A percentile compares a stretch with the other conserved stretches of the same genome.
Conservation (phyloP, 1,284 basidiomycete species). For the Sutorius eximius region DNA sequence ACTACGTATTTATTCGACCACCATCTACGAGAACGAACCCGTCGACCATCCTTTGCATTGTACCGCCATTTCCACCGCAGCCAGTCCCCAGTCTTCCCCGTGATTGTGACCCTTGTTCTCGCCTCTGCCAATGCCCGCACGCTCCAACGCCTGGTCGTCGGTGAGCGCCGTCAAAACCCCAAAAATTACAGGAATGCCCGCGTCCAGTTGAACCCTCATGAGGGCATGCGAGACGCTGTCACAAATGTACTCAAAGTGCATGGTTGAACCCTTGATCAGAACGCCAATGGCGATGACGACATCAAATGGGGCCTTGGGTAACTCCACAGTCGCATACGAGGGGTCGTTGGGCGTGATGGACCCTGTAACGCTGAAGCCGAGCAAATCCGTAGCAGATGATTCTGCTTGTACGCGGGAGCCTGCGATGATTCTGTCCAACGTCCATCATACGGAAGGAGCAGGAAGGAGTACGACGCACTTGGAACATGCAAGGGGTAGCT, state of each 20-base stretch:
- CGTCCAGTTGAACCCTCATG: slow-evolving; percentile 93
- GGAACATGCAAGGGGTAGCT: slow-evolving; percentile 84
- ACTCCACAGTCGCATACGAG: slow-evolving; percentile 41
- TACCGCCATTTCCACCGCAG: slow-evolving; percentile 90
- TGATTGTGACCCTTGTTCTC: slow-evolving; percentile 83
- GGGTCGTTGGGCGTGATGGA: slow-evolving; percentile 38
- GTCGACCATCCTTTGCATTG: slow-evolving; percentile 73
- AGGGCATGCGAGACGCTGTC: slow-evolving; percentile 90
- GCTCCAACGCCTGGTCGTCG: slow-evolving; percentile 92
- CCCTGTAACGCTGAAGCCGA: slow-evolving; percentile 59
- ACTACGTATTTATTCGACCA: neutral
- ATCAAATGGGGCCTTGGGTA: slow-evolving; percentile 76
- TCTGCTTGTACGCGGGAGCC: slow-evolving; percentile 80
- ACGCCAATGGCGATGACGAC: slow-evolving; percentile 97
- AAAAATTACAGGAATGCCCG: slow-evolving; percentile 93
- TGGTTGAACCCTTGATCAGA: slow-evolving; percentile 95
- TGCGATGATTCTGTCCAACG: slow-evolving; percentile 67
- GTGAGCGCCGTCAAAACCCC: slow-evolving; percentile 92
- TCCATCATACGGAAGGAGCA: neutral
- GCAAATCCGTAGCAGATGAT: slow-evolving; percentile 73
- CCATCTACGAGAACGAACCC: slow-evolving; percentile 57
- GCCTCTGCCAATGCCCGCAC: slow-evolving; percentile 79
- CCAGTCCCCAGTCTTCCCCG: slow-evolving; percentile 94
- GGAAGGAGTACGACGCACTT: slow-evolving; percentile 51
- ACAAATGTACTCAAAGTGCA: slow-evolving; percentile 99